Evolutionary conservation across 169 alveolate species (phyloP).

Genomic region (Plasmodium vivax): DNA sequence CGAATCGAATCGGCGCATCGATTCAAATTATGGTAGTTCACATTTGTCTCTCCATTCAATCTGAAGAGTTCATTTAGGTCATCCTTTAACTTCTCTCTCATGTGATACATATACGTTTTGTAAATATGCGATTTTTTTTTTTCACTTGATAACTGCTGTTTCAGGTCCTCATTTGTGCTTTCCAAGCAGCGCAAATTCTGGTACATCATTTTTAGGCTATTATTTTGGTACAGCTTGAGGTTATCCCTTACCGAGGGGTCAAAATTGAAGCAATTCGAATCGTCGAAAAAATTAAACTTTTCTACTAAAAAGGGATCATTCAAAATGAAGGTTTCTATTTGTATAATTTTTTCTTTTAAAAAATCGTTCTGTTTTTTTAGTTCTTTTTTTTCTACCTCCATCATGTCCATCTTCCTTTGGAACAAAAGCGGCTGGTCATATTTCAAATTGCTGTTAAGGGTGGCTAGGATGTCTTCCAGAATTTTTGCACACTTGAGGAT

Average conservation of each 20-base stretch:
- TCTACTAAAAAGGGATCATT: conserved; percentile 75
- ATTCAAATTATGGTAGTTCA: background rate
- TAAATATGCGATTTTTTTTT: conserved; percentile 12
- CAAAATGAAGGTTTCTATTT: conserved; percentile 73
- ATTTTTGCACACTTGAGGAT: conserved; percentile 25
- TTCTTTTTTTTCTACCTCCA: conserved; percentile 51
- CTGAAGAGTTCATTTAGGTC: conserved; percentile 19
- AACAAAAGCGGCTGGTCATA: conserved; percentile 57
- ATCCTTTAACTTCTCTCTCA: conserved; percentile 29
- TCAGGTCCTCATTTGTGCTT: conserved; percentile 28
- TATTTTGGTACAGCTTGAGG: conserved; percentile 8
- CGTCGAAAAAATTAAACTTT: conserved; percentile 24
- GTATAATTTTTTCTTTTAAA: conserved; percentile 64
- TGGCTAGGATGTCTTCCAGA: conserved; percentile 27
- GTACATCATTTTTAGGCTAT: conserved; percentile 4
- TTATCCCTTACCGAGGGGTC: conserved; percentile 12
- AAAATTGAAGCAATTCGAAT: background rate
- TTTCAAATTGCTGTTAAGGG: conserved; percentile 23
- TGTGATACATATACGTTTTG: background rate
- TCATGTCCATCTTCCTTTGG: conserved; percentile 12
- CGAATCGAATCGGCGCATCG: background rate
- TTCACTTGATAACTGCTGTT: conserved; percentile 34
- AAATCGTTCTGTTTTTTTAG: conserved; percentile 9
- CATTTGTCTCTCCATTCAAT: background rate
- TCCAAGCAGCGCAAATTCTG: conserved; percentile 17